Evolutionary conservation across 2,329 filamentous ascomycete genomes (phyloP).

Genomic region (Cadophora gregata): DNA sequence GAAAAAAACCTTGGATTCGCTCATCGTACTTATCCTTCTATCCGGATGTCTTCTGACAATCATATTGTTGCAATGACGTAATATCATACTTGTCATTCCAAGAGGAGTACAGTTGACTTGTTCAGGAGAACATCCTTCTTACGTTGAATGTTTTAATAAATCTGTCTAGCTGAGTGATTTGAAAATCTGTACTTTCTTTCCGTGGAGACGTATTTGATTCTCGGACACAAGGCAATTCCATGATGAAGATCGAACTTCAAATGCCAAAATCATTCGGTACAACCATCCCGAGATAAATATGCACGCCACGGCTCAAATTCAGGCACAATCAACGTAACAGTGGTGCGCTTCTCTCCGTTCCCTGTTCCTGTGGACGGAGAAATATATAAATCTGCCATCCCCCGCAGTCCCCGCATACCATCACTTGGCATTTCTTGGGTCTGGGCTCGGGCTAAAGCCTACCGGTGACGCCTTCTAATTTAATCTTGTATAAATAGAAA

Average conservation of each 20-base stretch:
- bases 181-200: too few species aligned
- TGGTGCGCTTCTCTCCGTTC: background rate
- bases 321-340: background rate
- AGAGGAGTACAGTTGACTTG: too few species aligned
- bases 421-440: conserved; percentile 9
- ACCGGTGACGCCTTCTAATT: conserved; percentile 2
- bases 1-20: too few species aligned
- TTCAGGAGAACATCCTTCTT: too few species aligned
- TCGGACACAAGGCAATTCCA: too few species aligned
- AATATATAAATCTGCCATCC: background rate
- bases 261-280: background rate
- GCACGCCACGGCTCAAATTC: background rate
- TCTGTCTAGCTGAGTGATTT: too few species aligned
- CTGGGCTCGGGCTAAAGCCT: conserved; percentile 1
- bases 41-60: too few species aligned
- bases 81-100: too few species aligned
- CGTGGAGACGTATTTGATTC: too few species aligned
- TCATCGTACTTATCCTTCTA: too few species aligned
- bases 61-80: too few species aligned
- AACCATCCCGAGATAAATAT: conserved; percentile 1
- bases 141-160: too few species aligned
- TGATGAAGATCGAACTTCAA: background rate
- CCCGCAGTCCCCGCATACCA: conserved; percentile 14
- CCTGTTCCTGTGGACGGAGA: conserved; percentile 3
- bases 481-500: background rate